Percentiles rank a stretch among this genome's conserved stretches.
phyloP scores from a whole-genome alignment of 805 yeast species.

The Wickerhamiella sorbophila region DNA sequence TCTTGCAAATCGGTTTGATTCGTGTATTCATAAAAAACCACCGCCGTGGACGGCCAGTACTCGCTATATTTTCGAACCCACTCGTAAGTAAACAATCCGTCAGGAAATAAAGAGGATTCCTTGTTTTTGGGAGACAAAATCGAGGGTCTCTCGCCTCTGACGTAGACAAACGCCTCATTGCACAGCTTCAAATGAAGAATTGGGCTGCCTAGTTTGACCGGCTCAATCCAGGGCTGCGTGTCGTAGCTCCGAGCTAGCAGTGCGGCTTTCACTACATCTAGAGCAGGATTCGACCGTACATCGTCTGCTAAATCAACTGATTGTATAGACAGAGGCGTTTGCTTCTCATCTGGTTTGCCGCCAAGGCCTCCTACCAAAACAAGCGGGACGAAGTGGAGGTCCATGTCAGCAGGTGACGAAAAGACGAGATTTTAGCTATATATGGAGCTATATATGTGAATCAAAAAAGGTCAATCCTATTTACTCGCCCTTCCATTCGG shows the following conservation, averaged over 20 bases:
- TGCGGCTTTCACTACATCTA: not conserved
- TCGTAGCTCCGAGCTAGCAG: not conserved
- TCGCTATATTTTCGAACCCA: constrained; percentile 43
- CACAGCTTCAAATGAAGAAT: constrained; percentile 3
- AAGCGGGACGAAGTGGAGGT: constrained; percentile 1
- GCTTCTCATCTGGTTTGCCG: not conserved
- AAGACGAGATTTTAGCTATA: no score
- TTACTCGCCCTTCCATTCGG: constrained; percentile 25
- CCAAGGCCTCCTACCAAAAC: constrained; percentile 6
- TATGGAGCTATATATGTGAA: no score
- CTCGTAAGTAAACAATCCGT: constrained; percentile 30
- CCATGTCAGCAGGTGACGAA: constrained; percentile 1
- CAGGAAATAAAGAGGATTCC: constrained; percentile 29
- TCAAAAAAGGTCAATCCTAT: no score
- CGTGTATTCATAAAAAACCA: constrained; percentile 31
- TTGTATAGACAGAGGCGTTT: not conserved
- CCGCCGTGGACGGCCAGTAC: constrained; percentile 34
- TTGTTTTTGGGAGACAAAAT: constrained; percentile 33
- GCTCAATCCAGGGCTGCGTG: not conserved
- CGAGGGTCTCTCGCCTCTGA: constrained; percentile 18
- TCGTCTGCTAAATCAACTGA: not conserved
- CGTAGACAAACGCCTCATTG: constrained; percentile 5
- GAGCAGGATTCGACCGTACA: not conserved
- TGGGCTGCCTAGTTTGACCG: not conserved
- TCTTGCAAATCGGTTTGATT: constrained; percentile 24